Evolutionary conservation across 306 rosid genomes (phyloP).

Genomic region (Vigna hirtella): DNA sequence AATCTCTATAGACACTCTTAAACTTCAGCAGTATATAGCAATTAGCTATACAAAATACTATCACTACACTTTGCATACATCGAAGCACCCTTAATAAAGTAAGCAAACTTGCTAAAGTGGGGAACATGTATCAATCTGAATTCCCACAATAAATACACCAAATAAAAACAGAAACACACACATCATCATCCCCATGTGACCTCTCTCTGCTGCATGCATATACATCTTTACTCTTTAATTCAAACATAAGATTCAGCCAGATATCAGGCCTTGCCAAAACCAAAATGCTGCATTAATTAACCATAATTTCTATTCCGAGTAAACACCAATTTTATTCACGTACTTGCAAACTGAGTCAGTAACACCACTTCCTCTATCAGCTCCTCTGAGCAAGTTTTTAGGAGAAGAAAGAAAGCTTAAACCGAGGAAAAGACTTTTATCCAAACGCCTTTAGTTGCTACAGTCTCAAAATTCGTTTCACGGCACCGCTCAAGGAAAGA

Average conservation of each 20-base stretch:
- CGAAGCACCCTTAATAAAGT: slow-evolving; percentile 40
- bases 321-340: not conserved
- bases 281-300: slow-evolving; percentile 31
- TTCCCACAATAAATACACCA: slow-evolving; percentile 40
- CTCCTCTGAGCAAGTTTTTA: not conserved
- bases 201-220: slow-evolving; percentile 34
- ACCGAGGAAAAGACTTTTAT: not conserved
- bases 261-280: slow-evolving; percentile 23
- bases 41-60: not conserved
- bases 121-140: slow-evolving; percentile 25
- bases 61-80: slow-evolving; percentile 37
- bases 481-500: not conserved
- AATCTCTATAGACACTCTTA: slow-evolving; percentile 22
- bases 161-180: slow-evolving; percentile 34
- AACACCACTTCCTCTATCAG: not conserved
- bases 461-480: not conserved
- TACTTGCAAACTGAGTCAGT: not conserved
- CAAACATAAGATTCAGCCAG: slow-evolving; percentile 15
- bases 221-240: slow-evolving; percentile 31
- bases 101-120: slow-evolving; percentile 16
- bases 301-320: not conserved
- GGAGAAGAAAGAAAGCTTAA: not conserved
- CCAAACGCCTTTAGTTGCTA: not conserved
- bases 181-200: slow-evolving; percentile 51
- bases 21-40: slow-evolving; percentile 29